phyloP scores from a whole-genome alignment of 257 asterid species.

The Solanum pimpinellifolium region DNA sequence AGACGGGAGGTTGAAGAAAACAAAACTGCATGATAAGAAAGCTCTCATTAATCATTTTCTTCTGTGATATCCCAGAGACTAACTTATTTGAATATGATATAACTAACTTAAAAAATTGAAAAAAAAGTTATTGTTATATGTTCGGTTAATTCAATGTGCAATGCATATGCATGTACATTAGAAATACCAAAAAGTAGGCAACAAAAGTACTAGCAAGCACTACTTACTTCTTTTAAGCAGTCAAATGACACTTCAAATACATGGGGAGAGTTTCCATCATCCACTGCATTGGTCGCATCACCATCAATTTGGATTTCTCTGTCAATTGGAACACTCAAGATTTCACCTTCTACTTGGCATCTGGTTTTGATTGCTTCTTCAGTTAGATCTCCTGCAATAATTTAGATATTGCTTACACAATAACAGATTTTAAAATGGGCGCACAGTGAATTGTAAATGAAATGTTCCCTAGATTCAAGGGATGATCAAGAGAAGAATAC shows the following conservation, averaged over 20 bases:
- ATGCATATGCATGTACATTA: neutral
- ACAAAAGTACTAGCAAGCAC: neutral
- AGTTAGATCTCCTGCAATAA: conserved; percentile 12
- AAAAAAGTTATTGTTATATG: neutral
- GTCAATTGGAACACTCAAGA: neutral
- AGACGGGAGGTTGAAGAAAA: neutral
- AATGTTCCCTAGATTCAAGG: neutral
- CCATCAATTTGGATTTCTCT: conserved; percentile 18
- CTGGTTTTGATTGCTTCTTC: conserved; percentile 17
- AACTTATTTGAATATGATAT: neutral
- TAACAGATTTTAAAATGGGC: neutral
- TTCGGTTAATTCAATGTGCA: neutral
- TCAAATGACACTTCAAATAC: conserved; percentile 7
- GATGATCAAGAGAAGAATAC: conserved; percentile 16
- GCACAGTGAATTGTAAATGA: neutral
- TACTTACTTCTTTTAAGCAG: neutral
- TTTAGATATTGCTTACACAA: neutral
- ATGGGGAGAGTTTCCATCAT: conserved; percentile 19
- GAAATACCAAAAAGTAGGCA: neutral
- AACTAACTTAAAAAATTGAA: neutral
- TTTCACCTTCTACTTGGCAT: conserved; percentile 25
- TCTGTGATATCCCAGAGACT: neutral
- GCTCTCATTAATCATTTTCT: neutral
- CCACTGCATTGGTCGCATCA: conserved; percentile 16
- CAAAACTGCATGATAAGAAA: neutral